Conservation (phyloP, 495 filamentous ascomycete species). For the Penicillium canariense region DNA sequence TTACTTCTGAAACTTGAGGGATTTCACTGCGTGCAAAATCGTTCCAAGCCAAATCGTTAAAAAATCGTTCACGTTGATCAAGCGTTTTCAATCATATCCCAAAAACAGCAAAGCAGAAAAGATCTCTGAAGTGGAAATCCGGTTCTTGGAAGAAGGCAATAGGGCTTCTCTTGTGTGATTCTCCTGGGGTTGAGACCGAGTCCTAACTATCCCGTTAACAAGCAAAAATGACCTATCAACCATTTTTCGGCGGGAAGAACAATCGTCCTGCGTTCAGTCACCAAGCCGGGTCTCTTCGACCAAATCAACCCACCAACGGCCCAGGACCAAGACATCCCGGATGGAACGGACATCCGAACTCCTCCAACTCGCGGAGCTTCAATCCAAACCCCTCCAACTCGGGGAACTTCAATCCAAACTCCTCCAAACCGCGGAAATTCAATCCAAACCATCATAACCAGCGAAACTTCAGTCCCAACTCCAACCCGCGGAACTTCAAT, state of each 20-base stretch:
- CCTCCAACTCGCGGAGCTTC: no score
- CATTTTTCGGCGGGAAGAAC: constrained; percentile 1
- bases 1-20: constrained; percentile 9
- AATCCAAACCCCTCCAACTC: background rate
- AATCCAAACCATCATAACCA: background rate
- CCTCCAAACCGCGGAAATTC: no score
- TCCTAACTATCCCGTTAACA: background rate
- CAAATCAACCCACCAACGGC: constrained; percentile 10
- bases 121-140: constrained; percentile 20
- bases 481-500: background rate
- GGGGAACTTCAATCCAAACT: no score
- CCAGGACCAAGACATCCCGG: constrained; percentile 6
- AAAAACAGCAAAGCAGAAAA: constrained; percentile 10
- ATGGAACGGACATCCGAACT: background rate
- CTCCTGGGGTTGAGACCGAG: background rate
- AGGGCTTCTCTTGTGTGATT: constrained; percentile 5
- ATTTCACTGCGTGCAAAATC: constrained; percentile 9
- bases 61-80: constrained; percentile 7
- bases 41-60: constrained; percentile 4
- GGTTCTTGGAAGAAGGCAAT: constrained; percentile 6
- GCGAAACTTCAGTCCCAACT: no score
- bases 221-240: background rate
- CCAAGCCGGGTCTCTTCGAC: constrained; percentile 11
- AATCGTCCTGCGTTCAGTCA: constrained; percentile 10
- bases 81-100: constrained; percentile 3